Base-by-base conservation (phyloP, 2,329 filamentous ascomycete species). In the Microcera coccophila region DNA sequence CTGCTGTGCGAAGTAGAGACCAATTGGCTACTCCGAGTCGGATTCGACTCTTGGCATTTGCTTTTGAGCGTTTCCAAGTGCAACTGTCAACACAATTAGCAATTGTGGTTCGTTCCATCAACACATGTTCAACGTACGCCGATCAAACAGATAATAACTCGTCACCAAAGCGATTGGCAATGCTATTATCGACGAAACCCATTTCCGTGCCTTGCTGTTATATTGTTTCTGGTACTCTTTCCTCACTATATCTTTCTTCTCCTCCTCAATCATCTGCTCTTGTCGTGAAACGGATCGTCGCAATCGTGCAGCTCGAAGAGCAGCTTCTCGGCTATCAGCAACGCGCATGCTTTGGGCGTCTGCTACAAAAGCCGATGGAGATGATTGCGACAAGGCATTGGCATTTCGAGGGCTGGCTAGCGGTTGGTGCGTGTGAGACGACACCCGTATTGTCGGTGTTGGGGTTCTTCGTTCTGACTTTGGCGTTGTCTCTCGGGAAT, bases 81-180 rank as follows among this genome's bases (percentile, higher is more conserved):
- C 62, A 50, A 67, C 62, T 66, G 35, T 12, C 33, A 11, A 9
- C 4, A 2, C 48, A 37, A 53, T 47, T 24, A 24, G 22, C 20
- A 34, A 31, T n/a, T 8, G 11, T 29, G 11, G 10, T 14, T 8
- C 4, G 4, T 1, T 4, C 3, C 4, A 10, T 3, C 4, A 9
- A 12, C 7, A 5, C 12, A 20, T 17, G 14, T 12, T 9, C 15
- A 26, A 68, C 72, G 63, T 44, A 75, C 73, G 54, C 60, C 72
- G 62, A 35, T 78, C 69, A 58, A 74, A 79, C 3, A 81, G 56
- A 39, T 69, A 70, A 48, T 76, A 80, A 17, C 76, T 78, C 19
- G 74, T 76, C 38, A 81, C 75, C 12, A 79, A 47, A 4, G 79
- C 53, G 22, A 81, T 70, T 2, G 77, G 77, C 60, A 78, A 52